Percentiles rank a stretch among this genome's conserved stretches.
Conservation (phyloP, 176 grass and related monocot genomes). For the Themeda triandra region DNA sequence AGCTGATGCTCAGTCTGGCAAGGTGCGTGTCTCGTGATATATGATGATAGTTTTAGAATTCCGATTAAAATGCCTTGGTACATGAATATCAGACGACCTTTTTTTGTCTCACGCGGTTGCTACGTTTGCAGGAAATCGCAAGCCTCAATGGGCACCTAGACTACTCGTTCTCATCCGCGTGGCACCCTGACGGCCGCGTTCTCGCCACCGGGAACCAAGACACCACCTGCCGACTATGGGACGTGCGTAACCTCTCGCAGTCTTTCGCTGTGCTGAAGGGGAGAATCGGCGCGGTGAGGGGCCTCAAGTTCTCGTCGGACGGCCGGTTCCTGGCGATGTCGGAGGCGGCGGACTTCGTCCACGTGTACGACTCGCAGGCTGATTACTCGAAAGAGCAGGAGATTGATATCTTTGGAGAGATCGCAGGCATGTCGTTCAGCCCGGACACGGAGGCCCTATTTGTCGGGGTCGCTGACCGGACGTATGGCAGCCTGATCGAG, state of each 20-base stretch:
- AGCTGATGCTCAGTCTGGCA: constrained; percentile 62
- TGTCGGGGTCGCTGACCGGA: constrained; percentile 55
- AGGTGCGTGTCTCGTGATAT: constrained; percentile 28
- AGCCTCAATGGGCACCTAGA: constrained; percentile 60
- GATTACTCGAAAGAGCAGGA: constrained; percentile 44
- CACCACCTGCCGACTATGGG: constrained; percentile 75
- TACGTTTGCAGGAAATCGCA: constrained; percentile 36
- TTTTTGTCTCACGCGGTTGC: neutral
- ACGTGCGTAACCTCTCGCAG: constrained; percentile 53
- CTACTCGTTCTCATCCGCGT: constrained; percentile 74
- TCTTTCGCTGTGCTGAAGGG: constrained; percentile 55
- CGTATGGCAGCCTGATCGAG: constrained; percentile 72
- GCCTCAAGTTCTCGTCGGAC: constrained; percentile 64
- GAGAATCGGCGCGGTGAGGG: constrained; percentile 51
- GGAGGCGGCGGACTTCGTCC: constrained; percentile 75
- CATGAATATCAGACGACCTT: neutral
- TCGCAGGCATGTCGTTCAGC: constrained; percentile 59
- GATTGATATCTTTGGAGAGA: constrained; percentile 74
- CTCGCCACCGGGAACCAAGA: constrained; percentile 81
- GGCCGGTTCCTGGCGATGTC: constrained; percentile 62
- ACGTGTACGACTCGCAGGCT: constrained; percentile 41
- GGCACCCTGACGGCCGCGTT: constrained; percentile 50
- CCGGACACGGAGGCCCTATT: constrained; percentile 51
- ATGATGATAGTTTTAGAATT: neutral
- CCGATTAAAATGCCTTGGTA: neutral